Conservation (phyloP, 2,329 filamentous ascomycete species). For the Phialophora chinensis region DNA sequence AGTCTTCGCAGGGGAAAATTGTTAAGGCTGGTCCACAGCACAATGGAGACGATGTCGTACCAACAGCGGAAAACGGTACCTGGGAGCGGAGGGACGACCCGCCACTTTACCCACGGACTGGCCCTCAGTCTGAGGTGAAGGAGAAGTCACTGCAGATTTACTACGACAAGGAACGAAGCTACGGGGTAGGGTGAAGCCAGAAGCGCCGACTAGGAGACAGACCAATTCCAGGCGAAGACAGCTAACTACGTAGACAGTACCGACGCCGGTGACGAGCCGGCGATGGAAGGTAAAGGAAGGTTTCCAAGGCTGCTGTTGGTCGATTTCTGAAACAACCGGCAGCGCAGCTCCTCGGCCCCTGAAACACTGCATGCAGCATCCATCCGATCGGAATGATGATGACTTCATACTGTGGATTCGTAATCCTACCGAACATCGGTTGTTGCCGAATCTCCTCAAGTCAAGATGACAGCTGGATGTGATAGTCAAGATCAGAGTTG, state of each 20-base stretch:
- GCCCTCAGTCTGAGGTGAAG: no score
- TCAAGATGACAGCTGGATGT: no score
- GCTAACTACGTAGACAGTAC: no score
- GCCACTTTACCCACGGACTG: background rate
- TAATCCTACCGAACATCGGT: no score
- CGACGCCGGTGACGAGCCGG: background rate
- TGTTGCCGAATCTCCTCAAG: no score
- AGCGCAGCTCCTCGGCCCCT: slow-evolving; percentile 1
- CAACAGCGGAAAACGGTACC: background rate
- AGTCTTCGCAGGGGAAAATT: slow-evolving; percentile 3
- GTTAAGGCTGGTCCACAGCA: slow-evolving; percentile 9
- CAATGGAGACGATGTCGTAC: slow-evolving; percentile 2
- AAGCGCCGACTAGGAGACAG: background rate
- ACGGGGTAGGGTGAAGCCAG: background rate
- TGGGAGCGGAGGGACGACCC: background rate
- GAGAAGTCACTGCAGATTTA: background rate
- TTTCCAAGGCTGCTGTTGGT: slow-evolving; percentile 4
- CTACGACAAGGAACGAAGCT: background rate
- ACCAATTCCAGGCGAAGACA: background rate
- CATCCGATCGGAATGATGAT: background rate
- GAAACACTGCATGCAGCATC: slow-evolving; percentile 12
- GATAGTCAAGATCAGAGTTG: background rate
- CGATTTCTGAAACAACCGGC: slow-evolving; percentile 11
- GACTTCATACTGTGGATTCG: background rate
- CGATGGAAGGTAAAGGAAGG: background rate